Percentiles rank a stretch among this genome's conserved stretches.
These are phyloP conservation scores for Eucalyptus sp. DNA, from an alignment of 345 rosid species.

Conservation along the genomic window DNA sequence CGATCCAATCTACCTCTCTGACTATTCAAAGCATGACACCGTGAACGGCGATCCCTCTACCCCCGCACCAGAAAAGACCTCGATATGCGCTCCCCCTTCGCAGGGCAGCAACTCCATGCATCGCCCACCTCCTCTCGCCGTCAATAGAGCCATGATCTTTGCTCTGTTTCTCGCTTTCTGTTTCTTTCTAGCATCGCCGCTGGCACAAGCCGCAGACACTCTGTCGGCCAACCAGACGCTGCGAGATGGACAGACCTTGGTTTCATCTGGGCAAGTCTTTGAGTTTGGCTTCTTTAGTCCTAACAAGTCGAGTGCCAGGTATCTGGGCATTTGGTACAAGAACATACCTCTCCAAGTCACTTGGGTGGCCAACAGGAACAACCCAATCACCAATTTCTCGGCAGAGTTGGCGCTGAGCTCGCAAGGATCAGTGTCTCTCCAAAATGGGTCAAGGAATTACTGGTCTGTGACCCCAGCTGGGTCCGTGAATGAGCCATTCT, in stretches of 20 bases:
- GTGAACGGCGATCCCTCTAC: not conserved
- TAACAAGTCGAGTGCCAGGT: not conserved
- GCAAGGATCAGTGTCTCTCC: conserved; percentile 6
- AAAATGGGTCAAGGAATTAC: not conserved
- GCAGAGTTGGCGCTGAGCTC: not conserved
- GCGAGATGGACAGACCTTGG: conserved; percentile 1
- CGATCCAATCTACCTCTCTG: not conserved
- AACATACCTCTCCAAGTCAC: not conserved
- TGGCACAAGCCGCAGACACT: not conserved
- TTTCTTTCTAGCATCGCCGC: not conserved
- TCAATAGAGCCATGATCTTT: not conserved
- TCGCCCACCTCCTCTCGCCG: not conserved
- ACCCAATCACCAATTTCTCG: not conserved
- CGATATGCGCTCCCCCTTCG: not conserved
- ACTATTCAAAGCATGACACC: not conserved
- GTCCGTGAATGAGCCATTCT: not conserved
- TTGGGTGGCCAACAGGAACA: conserved; percentile 15
- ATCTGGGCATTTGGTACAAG: conserved; percentile 13
- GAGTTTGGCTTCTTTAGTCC: conserved; percentile 11
- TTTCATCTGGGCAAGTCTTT: not conserved
- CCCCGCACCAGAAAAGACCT: not conserved
- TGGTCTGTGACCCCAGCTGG: not conserved
- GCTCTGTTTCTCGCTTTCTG: not conserved
- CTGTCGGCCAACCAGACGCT: not conserved
- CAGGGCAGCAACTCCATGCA: not conserved